phyloP scores from a whole-genome alignment of 2,329 filamentous ascomycete genomes.

The Grosmannia huntii region DNA sequence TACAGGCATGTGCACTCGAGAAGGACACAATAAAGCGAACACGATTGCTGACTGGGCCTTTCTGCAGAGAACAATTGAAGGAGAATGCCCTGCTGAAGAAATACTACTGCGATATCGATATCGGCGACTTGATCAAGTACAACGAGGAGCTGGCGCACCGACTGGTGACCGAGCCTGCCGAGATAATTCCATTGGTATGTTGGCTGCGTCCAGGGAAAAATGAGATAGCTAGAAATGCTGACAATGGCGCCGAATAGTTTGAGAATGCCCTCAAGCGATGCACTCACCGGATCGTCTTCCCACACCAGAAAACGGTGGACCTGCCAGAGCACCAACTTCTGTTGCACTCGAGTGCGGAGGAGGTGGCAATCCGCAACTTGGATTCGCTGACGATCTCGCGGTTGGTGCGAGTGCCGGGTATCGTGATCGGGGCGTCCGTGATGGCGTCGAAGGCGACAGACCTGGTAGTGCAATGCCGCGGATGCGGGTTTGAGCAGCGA shows the following conservation, averaged over 20 bases:
- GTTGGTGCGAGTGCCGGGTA: slow-evolving; percentile 92
- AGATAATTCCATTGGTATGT: slow-evolving; percentile 76
- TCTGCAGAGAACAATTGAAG: slow-evolving; percentile 71
- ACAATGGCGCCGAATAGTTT: slow-evolving; percentile 44
- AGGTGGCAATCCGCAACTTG: slow-evolving; percentile 86
- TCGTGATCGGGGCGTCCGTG: slow-evolving; percentile 93
- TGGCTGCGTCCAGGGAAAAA: slow-evolving; percentile 14
- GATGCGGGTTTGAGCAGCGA: slow-evolving; percentile 60
- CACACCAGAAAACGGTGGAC: slow-evolving; percentile 50
- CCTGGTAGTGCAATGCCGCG: slow-evolving; percentile 77
- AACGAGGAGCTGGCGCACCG: slow-evolving; percentile 90
- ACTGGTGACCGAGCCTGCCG: slow-evolving; percentile 76
- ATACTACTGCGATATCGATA: slow-evolving; percentile 92
- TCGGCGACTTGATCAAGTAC: slow-evolving; percentile 89
- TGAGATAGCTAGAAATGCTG: neutral
- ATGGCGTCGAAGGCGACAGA: slow-evolving; percentile 90
- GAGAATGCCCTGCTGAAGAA: slow-evolving; percentile 91
- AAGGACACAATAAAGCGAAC: too few species aligned
- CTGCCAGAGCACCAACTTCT: slow-evolving; percentile 90
- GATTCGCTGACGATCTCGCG: slow-evolving; percentile 87
- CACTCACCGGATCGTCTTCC: slow-evolving; percentile 86
- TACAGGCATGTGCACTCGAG: slow-evolving; percentile 56
- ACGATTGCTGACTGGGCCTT: slow-evolving; percentile 16
- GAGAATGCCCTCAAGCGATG: slow-evolving; percentile 82
- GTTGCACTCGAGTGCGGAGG: slow-evolving; percentile 79